Percentiles rank a stretch among this genome's conserved stretches.
Evolutionary conservation across 176 grass and related monocot genomes (phyloP).

Genomic region (Leersia perrieri): DNA sequence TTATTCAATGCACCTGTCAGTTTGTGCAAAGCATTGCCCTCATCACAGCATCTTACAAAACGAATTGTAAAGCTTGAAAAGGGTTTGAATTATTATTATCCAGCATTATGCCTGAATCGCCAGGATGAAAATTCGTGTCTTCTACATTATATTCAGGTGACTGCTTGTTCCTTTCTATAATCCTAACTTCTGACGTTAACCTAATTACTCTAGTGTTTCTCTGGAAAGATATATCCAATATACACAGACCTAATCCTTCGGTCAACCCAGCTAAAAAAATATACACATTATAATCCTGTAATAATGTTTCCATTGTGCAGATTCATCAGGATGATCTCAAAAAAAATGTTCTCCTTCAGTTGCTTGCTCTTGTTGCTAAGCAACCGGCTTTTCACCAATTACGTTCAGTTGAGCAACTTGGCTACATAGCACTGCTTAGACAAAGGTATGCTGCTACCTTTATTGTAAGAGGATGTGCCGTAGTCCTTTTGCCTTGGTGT

Average conservation of each 20-base stretch:
- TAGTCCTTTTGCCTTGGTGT: constrained; percentile 9
- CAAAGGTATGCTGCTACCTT: constrained; percentile 48
- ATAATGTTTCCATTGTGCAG: constrained; percentile 34
- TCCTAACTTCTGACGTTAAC: neutral
- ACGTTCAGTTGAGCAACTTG: constrained; percentile 94
- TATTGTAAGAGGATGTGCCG: neutral
- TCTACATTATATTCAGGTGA: constrained; percentile 87
- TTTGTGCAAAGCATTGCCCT: constrained; percentile 65
- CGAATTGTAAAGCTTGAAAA: constrained; percentile 92
- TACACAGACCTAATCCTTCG: too few species aligned
- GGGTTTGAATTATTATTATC: constrained; percentile 73
- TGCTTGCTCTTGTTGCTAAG: constrained; percentile 82
- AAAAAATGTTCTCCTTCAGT: constrained; percentile 80
- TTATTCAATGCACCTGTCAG: constrained; percentile 56
- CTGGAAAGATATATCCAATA: neutral
- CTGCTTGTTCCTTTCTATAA: neutral
- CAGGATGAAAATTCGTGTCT: constrained; percentile 89
- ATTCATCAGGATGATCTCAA: constrained; percentile 94
- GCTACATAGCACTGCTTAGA: constrained; percentile 75
- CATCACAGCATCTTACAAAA: constrained; percentile 81
- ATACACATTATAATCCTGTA: constrained; percentile 22
- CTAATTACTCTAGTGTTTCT: constrained; percentile 1
- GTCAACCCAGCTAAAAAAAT: too few species aligned
- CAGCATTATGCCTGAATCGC: constrained; percentile 58
- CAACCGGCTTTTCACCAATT: constrained; percentile 96